These are phyloP conservation scores for Carex myosuroides DNA, from an alignment of 176 grass and related monocot species.

Conservation along the genomic window DNA sequence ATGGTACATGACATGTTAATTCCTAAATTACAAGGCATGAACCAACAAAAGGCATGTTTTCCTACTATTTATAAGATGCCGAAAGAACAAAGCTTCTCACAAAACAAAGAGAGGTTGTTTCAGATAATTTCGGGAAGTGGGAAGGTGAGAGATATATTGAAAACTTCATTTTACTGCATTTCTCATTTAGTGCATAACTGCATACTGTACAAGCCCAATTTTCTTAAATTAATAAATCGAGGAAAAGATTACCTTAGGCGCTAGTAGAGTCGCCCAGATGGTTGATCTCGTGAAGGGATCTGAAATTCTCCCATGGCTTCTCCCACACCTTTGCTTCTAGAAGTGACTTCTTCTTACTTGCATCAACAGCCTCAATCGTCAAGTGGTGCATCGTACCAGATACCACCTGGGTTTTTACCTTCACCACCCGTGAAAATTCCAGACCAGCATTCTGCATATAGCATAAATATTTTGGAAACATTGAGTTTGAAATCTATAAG, in stretches of 20 bases:
- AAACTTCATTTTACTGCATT: background rate
- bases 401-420: conserved; percentile 53
- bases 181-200: background rate
- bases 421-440: conserved; percentile 44
- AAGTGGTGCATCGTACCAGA: conserved; percentile 52
- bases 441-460: conserved; percentile 49
- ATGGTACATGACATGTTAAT: no score
- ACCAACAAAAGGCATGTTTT: background rate
- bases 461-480: background rate
- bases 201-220: background rate
- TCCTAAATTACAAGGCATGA: background rate
- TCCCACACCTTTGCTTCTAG: conserved; percentile 81
- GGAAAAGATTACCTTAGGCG: conserved; percentile 9
- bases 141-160: background rate
- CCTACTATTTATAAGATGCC: background rate
- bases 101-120: background rate
- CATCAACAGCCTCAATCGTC: conserved; percentile 45
- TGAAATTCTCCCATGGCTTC: conserved; percentile 54
- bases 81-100: background rate
- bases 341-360: conserved; percentile 33
- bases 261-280: conserved; percentile 24
- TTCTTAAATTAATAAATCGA: background rate
- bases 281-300: conserved; percentile 60
- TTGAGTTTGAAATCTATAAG: background rate
- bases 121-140: background rate